phyloP scores from a whole-genome alignment of 371 early-diverging fungal species.

The Apophysomyces variabilis region DNA sequence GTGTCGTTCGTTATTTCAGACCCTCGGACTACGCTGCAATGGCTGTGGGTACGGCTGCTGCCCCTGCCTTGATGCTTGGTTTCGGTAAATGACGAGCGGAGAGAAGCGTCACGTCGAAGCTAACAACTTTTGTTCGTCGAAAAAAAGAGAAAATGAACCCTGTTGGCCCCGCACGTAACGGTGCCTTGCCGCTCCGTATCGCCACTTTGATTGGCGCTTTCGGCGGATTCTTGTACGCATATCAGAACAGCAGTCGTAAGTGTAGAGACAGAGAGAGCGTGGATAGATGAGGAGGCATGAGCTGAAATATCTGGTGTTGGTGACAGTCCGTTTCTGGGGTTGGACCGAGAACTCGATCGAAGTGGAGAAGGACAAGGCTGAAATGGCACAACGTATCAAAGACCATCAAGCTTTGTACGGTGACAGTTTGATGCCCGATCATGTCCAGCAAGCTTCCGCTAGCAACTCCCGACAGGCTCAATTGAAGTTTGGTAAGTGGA shows the following conservation, averaged over 20 bases:
- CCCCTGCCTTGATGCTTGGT: slow-evolving; percentile 74
- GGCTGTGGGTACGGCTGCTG: slow-evolving; percentile 72
- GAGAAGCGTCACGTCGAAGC: neutral
- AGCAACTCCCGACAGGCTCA: slow-evolving; percentile 73
- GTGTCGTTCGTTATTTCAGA: slow-evolving; percentile 91
- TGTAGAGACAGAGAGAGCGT: slow-evolving; percentile 11
- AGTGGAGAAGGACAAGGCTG: slow-evolving; percentile 68
- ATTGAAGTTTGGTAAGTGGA: slow-evolving; percentile 67
- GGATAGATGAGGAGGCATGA: neutral
- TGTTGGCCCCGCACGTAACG: slow-evolving; percentile 47
- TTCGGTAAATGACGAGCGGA: slow-evolving; percentile 60
- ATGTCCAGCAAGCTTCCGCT: slow-evolving; percentile 70
- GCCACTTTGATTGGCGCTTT: slow-evolving; percentile 61
- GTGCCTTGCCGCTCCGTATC: slow-evolving; percentile 57
- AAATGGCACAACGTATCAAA: slow-evolving; percentile 66
- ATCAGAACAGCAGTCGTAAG: slow-evolving; percentile 72
- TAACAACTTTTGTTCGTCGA: too few species aligned
- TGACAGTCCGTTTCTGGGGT: slow-evolving; percentile 92
- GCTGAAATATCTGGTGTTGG: neutral
- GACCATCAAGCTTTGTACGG: slow-evolving; percentile 80
- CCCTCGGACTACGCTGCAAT: slow-evolving; percentile 76
- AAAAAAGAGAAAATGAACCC: slow-evolving; percentile 50
- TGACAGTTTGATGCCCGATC: slow-evolving; percentile 61
- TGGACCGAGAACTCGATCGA: slow-evolving; percentile 89
- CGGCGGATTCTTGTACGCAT: slow-evolving; percentile 74